Percentiles rank a stretch among this genome's conserved stretches.
Conservation (phyloP, 164 flowering plant species). For the Magnolia officinalis region DNA sequence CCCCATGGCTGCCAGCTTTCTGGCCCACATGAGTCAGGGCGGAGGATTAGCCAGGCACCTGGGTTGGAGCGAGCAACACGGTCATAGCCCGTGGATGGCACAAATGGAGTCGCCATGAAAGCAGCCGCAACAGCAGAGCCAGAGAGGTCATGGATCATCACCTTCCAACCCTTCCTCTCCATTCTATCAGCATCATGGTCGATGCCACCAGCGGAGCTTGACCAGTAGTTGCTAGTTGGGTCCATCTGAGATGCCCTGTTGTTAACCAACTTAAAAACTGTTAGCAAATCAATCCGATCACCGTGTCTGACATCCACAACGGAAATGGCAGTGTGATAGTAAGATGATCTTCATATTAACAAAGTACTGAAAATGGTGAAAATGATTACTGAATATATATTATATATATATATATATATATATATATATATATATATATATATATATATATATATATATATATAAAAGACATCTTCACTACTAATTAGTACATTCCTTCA, state of each 20-base stretch:
- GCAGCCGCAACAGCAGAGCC: conserved; percentile 96
- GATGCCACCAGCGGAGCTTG: conserved; percentile 29
- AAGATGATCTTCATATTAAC: not conserved
- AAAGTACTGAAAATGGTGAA: not conserved
- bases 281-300: not conserved
- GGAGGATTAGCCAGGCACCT: conserved; percentile 87
- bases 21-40: conserved; percentile 52
- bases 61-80: conserved; percentile 93
- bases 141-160: conserved; percentile 86
- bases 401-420: too few relatives aligned
- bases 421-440: too few relatives aligned
- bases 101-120: conserved; percentile 92
- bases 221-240: conserved; percentile 54
- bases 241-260: conserved; percentile 64
- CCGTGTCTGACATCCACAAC: not conserved
- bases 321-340: not conserved
- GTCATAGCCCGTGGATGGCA: conserved; percentile 84
- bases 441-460: too few relatives aligned
- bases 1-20: conserved; percentile 98
- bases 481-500: too few relatives aligned
- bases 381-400: too few relatives aligned
- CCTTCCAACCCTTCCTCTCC: conserved; percentile 91
- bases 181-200: conserved; percentile 55
- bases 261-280: not conserved
- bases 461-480: too few relatives aligned